These are phyloP conservation scores for Chenopodium formosanum DNA, from an alignment of 148 eudicot genomes.

Conservation along the genomic window DNA sequence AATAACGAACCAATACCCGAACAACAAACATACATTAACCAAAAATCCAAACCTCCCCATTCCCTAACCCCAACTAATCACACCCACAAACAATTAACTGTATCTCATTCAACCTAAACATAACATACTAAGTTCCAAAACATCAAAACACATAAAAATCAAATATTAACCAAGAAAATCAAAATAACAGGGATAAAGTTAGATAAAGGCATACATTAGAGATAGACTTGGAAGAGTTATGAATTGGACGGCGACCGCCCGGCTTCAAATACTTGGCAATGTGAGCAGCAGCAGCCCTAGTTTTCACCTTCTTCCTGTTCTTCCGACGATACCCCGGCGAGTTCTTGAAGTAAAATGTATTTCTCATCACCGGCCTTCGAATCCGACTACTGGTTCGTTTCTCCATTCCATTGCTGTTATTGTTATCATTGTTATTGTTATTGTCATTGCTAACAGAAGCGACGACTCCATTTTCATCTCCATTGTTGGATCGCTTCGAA, in stretches of 20 bases:
- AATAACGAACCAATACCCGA: not conserved
- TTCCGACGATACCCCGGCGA: conserved; percentile 41
- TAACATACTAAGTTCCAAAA: not conserved
- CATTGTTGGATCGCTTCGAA: conserved; percentile 50
- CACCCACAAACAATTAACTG: not conserved
- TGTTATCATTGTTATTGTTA: not conserved
- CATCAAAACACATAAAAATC: not conserved
- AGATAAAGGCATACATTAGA: conserved; percentile 37
- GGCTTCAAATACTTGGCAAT: conserved; percentile 74
- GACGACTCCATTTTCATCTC: not conserved
- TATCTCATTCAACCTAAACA: not conserved
- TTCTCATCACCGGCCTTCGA: conserved; percentile 49
- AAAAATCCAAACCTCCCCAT: conserved; percentile 8
- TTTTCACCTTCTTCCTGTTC: conserved; percentile 58
- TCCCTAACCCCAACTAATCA: conserved; percentile 7
- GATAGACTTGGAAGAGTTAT: conserved; percentile 27
- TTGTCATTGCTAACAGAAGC: not conserved
- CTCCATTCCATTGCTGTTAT: conserved; percentile 14
- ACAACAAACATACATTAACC: conserved; percentile 20
- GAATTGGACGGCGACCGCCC: conserved; percentile 49
- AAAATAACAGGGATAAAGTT: not conserved
- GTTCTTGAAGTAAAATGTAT: conserved; percentile 30
- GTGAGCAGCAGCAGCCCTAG: conserved; percentile 76
- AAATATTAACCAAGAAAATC: not conserved
- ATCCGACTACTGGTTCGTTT: conserved; percentile 76